phyloP scores from a whole-genome alignment of 495 filamentous ascomycete genomes.

The Podospora bellae-mahoneyi region DNA sequence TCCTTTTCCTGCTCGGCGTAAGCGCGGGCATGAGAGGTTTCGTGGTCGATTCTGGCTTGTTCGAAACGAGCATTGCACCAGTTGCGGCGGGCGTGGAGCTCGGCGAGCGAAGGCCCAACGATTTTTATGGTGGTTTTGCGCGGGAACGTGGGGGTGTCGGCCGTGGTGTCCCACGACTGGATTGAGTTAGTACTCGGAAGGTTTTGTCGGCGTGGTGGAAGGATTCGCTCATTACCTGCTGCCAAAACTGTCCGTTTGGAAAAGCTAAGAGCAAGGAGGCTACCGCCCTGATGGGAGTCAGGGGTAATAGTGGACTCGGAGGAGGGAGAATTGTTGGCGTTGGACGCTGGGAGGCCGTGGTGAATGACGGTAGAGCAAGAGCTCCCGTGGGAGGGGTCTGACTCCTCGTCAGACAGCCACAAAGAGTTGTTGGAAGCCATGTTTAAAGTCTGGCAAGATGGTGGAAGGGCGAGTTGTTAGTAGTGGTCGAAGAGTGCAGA shows the following conservation, averaged over 20 bases:
- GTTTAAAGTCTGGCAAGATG: not conserved
- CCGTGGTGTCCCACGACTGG: not conserved
- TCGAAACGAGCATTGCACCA: too few species aligned
- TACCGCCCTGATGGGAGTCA: not conserved
- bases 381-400: not conserved
- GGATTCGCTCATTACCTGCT: not conserved
- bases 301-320: not conserved
- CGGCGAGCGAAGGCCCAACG: not conserved
- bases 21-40: too few species aligned
- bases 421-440: not conserved
- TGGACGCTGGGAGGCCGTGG: not conserved
- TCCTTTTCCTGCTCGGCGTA: too few species aligned
- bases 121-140: not conserved
- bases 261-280: not conserved
- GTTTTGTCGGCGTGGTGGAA: not conserved
- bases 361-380: not conserved
- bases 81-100: not conserved
- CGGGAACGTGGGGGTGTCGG: not conserved
- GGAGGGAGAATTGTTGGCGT: not conserved
- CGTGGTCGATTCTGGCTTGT: too few species aligned
- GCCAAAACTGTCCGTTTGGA: not conserved
- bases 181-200: not conserved
- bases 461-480: not conserved
- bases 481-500: not conserved
- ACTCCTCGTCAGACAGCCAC: not conserved